phyloP scores from a whole-genome alignment of 2,329 filamentous ascomycete genomes.

The Verticillium nubilum region DNA sequence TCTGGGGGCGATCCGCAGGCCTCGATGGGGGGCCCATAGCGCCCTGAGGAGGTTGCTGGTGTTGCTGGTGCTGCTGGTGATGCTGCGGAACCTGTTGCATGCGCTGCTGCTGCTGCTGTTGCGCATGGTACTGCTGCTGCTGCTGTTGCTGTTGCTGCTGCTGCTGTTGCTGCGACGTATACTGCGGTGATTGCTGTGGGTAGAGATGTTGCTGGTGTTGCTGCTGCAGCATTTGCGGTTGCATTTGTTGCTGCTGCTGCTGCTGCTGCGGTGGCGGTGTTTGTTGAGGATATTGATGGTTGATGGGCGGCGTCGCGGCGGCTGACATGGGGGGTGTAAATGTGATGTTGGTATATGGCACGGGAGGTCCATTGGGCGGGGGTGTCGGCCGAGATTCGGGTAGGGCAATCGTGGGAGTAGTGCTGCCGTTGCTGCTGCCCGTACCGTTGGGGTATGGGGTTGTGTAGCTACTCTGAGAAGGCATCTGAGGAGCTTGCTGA shows the following conservation, averaged over 20 bases:
- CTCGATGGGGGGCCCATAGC: slow-evolving; percentile 56
- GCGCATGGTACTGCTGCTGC: slow-evolving; percentile 1
- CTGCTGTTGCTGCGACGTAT: neutral
- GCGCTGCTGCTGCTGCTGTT: neutral
- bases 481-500: slow-evolving; percentile 9
- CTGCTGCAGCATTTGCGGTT: neutral
- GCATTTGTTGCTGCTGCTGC: neutral
- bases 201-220: slow-evolving; percentile 3
- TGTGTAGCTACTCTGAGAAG: slow-evolving; percentile 20
- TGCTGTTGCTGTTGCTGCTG: slow-evolving; percentile 3
- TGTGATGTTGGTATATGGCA: slow-evolving; percentile 15
- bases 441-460: slow-evolving; percentile 32
- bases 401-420: slow-evolving; percentile 16
- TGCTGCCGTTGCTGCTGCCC: slow-evolving; percentile 27
- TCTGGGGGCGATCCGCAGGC: slow-evolving; percentile 56
- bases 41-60: slow-evolving; percentile 24
- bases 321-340: slow-evolving; percentile 9
- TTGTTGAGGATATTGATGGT: slow-evolving; percentile 1
- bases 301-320: neutral
- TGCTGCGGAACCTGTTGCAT: neutral
- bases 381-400: slow-evolving; percentile 14
- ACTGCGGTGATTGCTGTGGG: neutral
- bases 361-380: slow-evolving; percentile 10
- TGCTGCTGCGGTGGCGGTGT: neutral
- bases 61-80: slow-evolving; percentile 5